These are phyloP conservation scores for Linaria vulgaris DNA, from an alignment of 257 asterid species.

Conservation along the genomic window DNA sequence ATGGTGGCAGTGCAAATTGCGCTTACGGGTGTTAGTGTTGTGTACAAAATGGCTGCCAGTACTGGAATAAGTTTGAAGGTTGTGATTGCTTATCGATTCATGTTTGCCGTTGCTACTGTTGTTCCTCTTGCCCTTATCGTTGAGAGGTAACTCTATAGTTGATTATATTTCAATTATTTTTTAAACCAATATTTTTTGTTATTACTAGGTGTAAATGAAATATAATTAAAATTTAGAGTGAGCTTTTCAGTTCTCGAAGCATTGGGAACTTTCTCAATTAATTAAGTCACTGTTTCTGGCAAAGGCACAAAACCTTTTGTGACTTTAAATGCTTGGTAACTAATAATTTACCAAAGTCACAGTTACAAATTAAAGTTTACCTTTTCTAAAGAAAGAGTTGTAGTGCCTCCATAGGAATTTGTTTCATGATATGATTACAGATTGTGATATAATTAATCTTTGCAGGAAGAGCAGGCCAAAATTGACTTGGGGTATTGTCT, in stretches of 20 bases:
- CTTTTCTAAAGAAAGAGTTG: no score
- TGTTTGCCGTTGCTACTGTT: constrained; percentile 53
- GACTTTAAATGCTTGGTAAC: neutral
- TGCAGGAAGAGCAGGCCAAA: constrained; percentile 56
- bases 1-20: constrained; percentile 52
- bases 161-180: neutral
- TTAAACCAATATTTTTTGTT: no score
- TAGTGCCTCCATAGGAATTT: no score
- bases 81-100: constrained; percentile 61
- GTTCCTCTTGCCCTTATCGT: constrained; percentile 61
- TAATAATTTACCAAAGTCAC: no score
- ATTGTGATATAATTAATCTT: neutral
- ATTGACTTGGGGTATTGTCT: constrained; percentile 43
- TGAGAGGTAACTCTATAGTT: constrained; percentile 42
- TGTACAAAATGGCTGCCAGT: constrained; percentile 54
- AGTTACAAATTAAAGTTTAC: no score
- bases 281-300: no score
- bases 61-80: constrained; percentile 48
- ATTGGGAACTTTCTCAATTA: no score
- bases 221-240: neutral
- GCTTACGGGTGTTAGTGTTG: constrained; percentile 38
- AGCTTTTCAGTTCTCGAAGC: neutral
- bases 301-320: no score
- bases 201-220: no score
- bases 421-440: neutral